These are phyloP conservation scores for Epichloe sylvatica DNA, from an alignment of 2,329 filamentous ascomycete genomes.

Conservation along the genomic window DNA sequence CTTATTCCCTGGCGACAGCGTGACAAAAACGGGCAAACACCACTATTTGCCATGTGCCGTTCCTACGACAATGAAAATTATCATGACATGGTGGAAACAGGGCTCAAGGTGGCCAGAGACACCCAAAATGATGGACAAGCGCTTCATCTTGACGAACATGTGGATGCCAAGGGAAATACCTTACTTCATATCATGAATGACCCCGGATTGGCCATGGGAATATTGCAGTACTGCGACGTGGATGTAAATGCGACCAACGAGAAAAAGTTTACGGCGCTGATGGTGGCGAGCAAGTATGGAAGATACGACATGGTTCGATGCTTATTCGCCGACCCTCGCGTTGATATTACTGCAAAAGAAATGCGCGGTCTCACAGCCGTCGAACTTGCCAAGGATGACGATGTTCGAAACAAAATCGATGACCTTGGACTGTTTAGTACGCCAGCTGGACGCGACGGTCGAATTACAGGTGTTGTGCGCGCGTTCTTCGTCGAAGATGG, in stretches of 20 bases:
- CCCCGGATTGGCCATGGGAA: constrained; percentile 55
- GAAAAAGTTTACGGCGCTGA: constrained; percentile 84
- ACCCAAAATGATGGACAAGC: constrained; percentile 64
- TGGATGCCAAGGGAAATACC: constrained; percentile 87
- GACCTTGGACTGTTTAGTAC: constrained; percentile 77
- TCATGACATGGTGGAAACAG: constrained; percentile 71
- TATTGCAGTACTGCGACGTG: constrained; percentile 77
- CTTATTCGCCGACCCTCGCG: constrained; percentile 74
- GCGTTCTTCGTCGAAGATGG: constrained; percentile 97
- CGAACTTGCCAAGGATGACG: constrained; percentile 93
- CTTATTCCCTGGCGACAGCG: constrained; percentile 78
- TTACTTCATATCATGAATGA: constrained; percentile 93
- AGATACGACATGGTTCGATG: constrained; percentile 83
- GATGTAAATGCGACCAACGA: constrained; percentile 94
- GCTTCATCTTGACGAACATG: constrained; percentile 84
- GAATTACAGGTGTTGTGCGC: constrained; percentile 83
- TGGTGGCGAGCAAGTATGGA: constrained; percentile 98
- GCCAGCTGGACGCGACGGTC: constrained; percentile 55
- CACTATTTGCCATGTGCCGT: constrained; percentile 82
- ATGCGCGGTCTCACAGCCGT: constrained; percentile 81
- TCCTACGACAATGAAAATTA: constrained; percentile 92
- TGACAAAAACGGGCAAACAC: constrained; percentile 96
- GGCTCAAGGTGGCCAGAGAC: constrained; percentile 56
- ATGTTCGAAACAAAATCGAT: constrained; percentile 91
- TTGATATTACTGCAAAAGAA: constrained; percentile 75